Evolutionary conservation across 2,329 filamentous ascomycete genomes (phyloP).

Genomic region (Alternaria sp.): DNA sequence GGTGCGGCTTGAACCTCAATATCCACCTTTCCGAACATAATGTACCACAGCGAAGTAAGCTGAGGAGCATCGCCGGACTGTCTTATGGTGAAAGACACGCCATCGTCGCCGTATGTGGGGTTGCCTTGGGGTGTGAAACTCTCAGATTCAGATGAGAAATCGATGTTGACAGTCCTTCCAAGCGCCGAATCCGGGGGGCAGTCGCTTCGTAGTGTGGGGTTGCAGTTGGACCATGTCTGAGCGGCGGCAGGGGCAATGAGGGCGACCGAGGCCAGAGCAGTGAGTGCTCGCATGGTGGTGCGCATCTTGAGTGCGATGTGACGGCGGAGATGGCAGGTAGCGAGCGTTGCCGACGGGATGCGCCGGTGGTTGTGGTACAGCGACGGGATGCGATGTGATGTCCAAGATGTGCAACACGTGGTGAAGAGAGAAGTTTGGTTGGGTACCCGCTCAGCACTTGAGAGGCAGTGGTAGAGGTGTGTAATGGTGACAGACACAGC

Average conservation of each 20-base stretch:
- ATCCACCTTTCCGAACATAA: conserved; percentile 97
- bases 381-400: background rate
- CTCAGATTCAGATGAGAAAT: conserved; percentile 79
- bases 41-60: conserved; percentile 91
- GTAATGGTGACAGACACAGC: conserved; percentile 27
- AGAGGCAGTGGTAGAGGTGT: conserved; percentile 26
- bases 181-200: conserved; percentile 82
- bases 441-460: conserved; percentile 28
- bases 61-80: conserved; percentile 83
- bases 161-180: conserved; percentile 79
- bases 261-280: conserved; percentile 49
- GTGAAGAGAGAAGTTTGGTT: conserved; percentile 4
- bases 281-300: conserved; percentile 42
- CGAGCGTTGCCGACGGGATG: conserved; percentile 4
- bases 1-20: conserved; percentile 84
- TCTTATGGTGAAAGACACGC: conserved; percentile 80
- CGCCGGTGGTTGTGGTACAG: conserved; percentile 10
- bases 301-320: conserved; percentile 37
- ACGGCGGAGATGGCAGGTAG: conserved; percentile 6
- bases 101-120: conserved; percentile 76
- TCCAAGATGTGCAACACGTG: conserved; percentile 13
- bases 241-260: conserved; percentile 50
- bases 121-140: conserved; percentile 75
- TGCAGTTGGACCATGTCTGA: conserved; percentile 64
- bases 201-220: conserved; percentile 59